phyloP scores from a whole-genome alignment of 2,329 filamentous ascomycete genomes.

The Fusarium hostae region DNA sequence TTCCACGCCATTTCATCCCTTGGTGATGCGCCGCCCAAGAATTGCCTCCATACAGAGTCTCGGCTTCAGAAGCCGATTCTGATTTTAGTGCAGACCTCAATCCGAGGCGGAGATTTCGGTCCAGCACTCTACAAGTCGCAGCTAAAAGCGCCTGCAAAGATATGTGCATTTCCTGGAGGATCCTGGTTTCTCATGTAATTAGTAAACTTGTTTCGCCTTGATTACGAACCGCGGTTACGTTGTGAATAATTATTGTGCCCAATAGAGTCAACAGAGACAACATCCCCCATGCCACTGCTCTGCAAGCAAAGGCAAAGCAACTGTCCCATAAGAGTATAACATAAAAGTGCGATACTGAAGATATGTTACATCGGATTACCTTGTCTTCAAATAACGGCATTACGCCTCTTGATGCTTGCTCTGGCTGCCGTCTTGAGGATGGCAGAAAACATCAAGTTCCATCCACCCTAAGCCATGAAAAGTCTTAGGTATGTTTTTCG shows the following conservation, averaged over 20 bases:
- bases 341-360: too few relatives aligned
- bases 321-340: too few relatives aligned
- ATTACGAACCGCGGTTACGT: too few relatives aligned
- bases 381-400: not conserved
- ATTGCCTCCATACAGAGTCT: not conserved
- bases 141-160: not conserved
- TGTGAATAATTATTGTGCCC: too few relatives aligned
- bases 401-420: too few relatives aligned
- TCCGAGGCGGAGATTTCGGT: not conserved
- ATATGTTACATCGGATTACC: not conserved
- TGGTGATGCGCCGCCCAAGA: not conserved
- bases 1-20: not conserved
- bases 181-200: too few relatives aligned
- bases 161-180: accelerated
- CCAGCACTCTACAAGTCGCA: not conserved
- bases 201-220: too few relatives aligned
- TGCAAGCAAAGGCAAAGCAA: too few relatives aligned
- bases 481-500: not conserved
- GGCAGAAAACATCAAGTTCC: too few relatives aligned
- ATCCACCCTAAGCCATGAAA: not conserved
- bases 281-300: too few relatives aligned
- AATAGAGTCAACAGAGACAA: too few relatives aligned
- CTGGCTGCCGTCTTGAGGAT: too few relatives aligned
- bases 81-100: not conserved
- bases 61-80: constrained; percentile 13